phyloP scores from a whole-genome alignment of 1,139 yeast genomes.

The Saccharomyces hybrid region DNA sequence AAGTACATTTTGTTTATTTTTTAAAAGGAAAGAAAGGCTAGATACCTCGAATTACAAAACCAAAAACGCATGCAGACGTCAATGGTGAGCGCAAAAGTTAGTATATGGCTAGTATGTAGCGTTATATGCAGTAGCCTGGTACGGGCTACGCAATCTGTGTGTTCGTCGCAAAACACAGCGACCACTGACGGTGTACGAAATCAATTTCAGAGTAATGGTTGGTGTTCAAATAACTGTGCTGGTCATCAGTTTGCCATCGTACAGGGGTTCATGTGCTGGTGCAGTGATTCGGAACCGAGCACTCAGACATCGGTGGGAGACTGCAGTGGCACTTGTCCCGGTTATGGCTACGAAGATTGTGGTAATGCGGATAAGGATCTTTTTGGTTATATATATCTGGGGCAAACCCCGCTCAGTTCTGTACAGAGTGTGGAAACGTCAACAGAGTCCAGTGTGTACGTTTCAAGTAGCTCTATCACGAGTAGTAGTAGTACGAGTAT shows the following conservation, averaged over 20 bases:
- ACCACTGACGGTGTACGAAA: constrained; percentile 3
- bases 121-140: background rate
- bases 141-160: constrained; percentile 10
- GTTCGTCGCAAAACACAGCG: constrained; percentile 14
- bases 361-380: constrained; percentile 12
- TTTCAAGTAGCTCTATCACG: background rate
- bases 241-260: constrained; percentile 19
- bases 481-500: constrained; percentile 1
- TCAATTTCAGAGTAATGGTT: constrained; percentile 18
- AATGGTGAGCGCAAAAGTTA: background rate
- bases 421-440: background rate
- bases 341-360: constrained; percentile 17
- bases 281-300: constrained; percentile 13
- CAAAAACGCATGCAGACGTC: background rate
- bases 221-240: constrained; percentile 15
- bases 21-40: background rate
- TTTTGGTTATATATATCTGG: constrained; percentile 18
- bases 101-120: background rate
- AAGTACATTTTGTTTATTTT: background rate
- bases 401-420: constrained; percentile 6
- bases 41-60: background rate
- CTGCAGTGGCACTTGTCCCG: constrained; percentile 20
- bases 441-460: background rate
- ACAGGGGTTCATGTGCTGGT: constrained; percentile 21
- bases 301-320: constrained; percentile 9